Percentiles rank a stretch among this genome's conserved stretches.
phyloP scores from a whole-genome alignment of 2,329 filamentous ascomycete species.

The Phaeosphaeriaceae sp. region DNA sequence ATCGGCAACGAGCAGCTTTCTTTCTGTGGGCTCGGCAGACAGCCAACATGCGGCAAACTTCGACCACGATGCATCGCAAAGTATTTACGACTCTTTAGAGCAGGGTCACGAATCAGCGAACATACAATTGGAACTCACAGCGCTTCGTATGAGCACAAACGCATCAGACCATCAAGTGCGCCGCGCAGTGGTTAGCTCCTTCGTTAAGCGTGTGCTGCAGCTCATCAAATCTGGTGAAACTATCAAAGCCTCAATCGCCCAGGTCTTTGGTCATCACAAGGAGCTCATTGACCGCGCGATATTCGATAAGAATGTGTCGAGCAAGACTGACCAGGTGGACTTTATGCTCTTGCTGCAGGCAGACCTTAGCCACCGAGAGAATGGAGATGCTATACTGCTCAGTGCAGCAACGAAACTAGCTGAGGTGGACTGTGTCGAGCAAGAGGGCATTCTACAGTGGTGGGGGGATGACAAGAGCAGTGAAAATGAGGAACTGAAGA shows the following conservation, averaged over 20 bases:
- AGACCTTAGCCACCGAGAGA: constrained; percentile 71
- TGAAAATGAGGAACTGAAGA: constrained; percentile 71
- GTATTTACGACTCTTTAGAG: constrained; percentile 84
- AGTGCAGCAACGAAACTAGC: constrained; percentile 85
- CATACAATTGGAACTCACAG: constrained; percentile 92
- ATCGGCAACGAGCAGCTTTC: constrained; percentile 72
- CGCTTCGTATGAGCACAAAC: constrained; percentile 87
- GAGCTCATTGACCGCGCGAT: constrained; percentile 65
- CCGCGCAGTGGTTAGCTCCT: constrained; percentile 81
- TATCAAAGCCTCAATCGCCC: constrained; percentile 50
- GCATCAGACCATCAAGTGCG: constrained; percentile 90
- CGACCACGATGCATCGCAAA: constrained; percentile 84
- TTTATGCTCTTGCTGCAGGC: constrained; percentile 82
- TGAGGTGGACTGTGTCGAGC: constrained; percentile 81
- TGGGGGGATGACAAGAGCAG: constrained; percentile 77
- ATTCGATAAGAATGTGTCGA: constrained; percentile 60
- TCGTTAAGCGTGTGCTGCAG: constrained; percentile 80
- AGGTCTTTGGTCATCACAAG: constrained; percentile 59
- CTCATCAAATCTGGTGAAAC: constrained; percentile 60
- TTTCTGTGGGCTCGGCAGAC: constrained; percentile 73
- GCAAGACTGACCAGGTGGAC: constrained; percentile 77
- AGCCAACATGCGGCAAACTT: constrained; percentile 66
- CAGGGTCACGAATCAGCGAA: constrained; percentile 76
- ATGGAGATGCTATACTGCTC: constrained; percentile 72
- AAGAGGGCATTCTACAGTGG: constrained; percentile 88